Conservation (phyloP, 2,329 filamentous ascomycete species). For the Corniculantispora saksenae region DNA sequence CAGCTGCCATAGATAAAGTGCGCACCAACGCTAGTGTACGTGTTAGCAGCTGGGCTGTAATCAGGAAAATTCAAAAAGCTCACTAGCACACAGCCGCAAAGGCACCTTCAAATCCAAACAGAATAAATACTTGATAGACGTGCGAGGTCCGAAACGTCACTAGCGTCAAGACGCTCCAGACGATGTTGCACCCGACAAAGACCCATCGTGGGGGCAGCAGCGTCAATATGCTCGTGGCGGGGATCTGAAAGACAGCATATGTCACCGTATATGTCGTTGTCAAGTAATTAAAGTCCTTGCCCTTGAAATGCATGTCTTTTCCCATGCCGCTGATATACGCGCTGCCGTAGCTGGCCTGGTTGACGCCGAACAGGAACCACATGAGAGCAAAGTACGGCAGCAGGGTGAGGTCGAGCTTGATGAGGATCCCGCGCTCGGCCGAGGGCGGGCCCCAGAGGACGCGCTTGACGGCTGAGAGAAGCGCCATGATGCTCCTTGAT, state of each 20-base stretch:
- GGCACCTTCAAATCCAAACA: conserved; percentile 46
- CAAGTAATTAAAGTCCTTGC: conserved; percentile 44
- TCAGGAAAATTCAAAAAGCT: conserved; percentile 12
- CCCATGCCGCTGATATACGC: conserved; percentile 46
- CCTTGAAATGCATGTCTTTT: conserved; percentile 38
- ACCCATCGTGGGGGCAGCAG: conserved; percentile 39
- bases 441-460: neutral
- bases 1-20: conserved; percentile 47
- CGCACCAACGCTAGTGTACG: conserved; percentile 35
- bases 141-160: conserved; percentile 43
- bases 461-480: neutral
- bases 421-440: conserved; percentile 31
- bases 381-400: conserved; percentile 47
- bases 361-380: conserved; percentile 50
- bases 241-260: conserved; percentile 47
- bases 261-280: conserved; percentile 36
- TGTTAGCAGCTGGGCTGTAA: neutral
- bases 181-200: conserved; percentile 42
- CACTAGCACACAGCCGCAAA: conserved; percentile 46
- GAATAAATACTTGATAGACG: conserved; percentile 45
- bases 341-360: conserved; percentile 43
- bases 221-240: conserved; percentile 39
- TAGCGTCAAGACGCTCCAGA: conserved; percentile 45
- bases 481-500: neutral
- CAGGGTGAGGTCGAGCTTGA: conserved; percentile 43